Base-by-base conservation (phyloP, 495 filamentous ascomycete species). In the Penicillium mononematosum region DNA sequence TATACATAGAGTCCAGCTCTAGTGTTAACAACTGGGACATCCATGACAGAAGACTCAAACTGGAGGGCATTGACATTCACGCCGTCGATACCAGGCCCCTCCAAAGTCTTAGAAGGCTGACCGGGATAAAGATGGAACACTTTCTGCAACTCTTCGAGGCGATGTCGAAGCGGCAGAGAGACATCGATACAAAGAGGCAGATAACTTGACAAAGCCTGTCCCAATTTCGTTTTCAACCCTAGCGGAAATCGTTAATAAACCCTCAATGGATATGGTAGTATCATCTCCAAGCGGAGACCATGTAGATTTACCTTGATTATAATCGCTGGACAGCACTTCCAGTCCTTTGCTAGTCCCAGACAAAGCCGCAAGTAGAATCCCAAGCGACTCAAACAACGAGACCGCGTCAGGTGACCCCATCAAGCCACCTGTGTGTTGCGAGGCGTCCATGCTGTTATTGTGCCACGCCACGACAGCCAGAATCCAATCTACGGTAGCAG, bases 1-100 rank as follows among this genome's bases (percentile, higher is more conserved):
- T 93, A 97, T n/a, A 97, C 79, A 70, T 92, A 98, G 60, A 98
- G 76, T 45, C 90, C 91, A 49, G 91, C 92, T 75, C 92, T 82
- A n/a, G 91, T 88, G 68, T 91, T 88, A 11, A 88, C 73, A 6
- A 79, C 74, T 1, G 88, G 86, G 5, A 87, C 71, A 60, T 92
- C 87, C 25, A 85, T 76, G 2, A 94, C 66, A 64, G 81, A 66
- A 72, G 76, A 62, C 64, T 86, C 66, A 39, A 80, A 78, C 50
- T 80, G 75, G 27, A 80, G 72, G 17, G 72, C 63, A 54, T 75
- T 75, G n/a, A 78, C 74, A 62, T 78, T 74, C 53, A 78, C 67
- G 27, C 65, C 65, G 1, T 74, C 70, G 49, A 78, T 74, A 56
- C 70, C 69, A 25, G 70, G 50, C 17, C 70, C 67, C 19, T 74